Conservation (phyloP, 2,329 filamentous ascomycete species). For the Fusarium nelsonii region DNA sequence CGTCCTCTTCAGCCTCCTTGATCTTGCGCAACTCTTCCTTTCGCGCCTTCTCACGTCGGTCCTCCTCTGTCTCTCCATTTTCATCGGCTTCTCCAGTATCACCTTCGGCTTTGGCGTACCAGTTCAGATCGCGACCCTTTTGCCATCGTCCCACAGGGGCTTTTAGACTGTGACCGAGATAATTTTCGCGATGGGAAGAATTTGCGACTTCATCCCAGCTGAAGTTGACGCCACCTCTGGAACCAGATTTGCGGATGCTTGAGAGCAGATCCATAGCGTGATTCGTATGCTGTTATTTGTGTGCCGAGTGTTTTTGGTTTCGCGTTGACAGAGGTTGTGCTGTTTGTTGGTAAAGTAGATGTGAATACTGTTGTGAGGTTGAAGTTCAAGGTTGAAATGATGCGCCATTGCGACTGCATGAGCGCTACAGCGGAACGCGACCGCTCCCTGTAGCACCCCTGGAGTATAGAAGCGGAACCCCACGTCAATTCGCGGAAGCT, state of each 20-base stretch:
- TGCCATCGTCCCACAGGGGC: conserved; percentile 95
- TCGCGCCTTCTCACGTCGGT: conserved; percentile 70
- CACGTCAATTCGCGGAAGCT: conserved; percentile 28
- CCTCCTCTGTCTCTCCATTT: conserved; percentile 68
- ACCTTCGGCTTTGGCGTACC: conserved; percentile 70
- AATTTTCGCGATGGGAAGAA: conserved; percentile 88
- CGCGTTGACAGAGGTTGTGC: background rate
- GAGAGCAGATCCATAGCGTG: conserved; percentile 88
- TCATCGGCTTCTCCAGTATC: conserved; percentile 57
- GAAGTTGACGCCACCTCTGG: conserved; percentile 94
- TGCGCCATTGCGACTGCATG: conserved; percentile 27
- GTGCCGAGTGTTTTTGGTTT: background rate
- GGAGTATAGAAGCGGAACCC: conserved; percentile 33
- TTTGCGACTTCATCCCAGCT: conserved; percentile 94
- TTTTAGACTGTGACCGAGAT: conserved; percentile 90
- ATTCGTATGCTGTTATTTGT: background rate
- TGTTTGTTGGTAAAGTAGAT: background rate
- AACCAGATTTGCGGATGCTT: conserved; percentile 89
- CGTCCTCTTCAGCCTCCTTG: conserved; percentile 94
- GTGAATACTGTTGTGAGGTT: conserved; percentile 13
- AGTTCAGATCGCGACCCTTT: conserved; percentile 75
- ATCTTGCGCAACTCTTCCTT: conserved; percentile 83
- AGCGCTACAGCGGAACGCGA: conserved; percentile 28
- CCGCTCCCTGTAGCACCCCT: conserved; percentile 22
- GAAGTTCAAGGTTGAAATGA: conserved; percentile 8